These are phyloP conservation scores for Ascochyta koolunga DNA, from an alignment of 2,329 filamentous ascomycete species.

Conservation along the genomic window DNA sequence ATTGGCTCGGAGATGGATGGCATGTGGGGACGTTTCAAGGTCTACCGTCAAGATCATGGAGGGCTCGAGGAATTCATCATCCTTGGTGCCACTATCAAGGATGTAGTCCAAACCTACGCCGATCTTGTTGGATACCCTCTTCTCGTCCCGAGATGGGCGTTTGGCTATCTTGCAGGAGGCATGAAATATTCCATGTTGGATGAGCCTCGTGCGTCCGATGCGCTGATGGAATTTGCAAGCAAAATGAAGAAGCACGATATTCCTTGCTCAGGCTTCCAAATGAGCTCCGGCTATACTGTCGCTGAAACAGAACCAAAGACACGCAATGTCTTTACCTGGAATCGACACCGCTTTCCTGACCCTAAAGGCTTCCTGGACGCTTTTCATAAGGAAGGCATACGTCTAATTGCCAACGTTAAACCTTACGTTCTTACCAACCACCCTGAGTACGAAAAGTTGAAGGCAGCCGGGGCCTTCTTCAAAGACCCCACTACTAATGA, in stretches of 20 bases:
- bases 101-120: constrained; percentile 70
- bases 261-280: constrained; percentile 73
- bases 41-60: constrained; percentile 74
- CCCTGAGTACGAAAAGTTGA: constrained; percentile 68
- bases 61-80: constrained; percentile 75
- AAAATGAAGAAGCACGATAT: constrained; percentile 70
- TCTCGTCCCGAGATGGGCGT: constrained; percentile 73
- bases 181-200: constrained; percentile 66
- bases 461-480: constrained; percentile 67
- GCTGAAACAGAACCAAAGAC: constrained; percentile 71
- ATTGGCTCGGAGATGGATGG: constrained; percentile 77
- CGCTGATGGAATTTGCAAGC: constrained; percentile 64
- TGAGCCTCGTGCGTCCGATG: constrained; percentile 61
- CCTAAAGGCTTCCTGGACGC: constrained; percentile 67
- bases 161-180: constrained; percentile 74
- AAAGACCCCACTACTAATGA: constrained; percentile 57
- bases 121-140: constrained; percentile 71
- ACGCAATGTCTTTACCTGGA: constrained; percentile 75
- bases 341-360: constrained; percentile 71
- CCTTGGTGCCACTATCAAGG: constrained; percentile 68
- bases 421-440: constrained; percentile 72
- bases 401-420: constrained; percentile 74
- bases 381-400: constrained; percentile 68
- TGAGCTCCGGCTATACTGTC: constrained; percentile 75
- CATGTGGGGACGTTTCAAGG: constrained; percentile 76